Conservation (phyloP, 2,329 filamentous ascomycete species). For the Emmonsiellopsis sp. region DNA sequence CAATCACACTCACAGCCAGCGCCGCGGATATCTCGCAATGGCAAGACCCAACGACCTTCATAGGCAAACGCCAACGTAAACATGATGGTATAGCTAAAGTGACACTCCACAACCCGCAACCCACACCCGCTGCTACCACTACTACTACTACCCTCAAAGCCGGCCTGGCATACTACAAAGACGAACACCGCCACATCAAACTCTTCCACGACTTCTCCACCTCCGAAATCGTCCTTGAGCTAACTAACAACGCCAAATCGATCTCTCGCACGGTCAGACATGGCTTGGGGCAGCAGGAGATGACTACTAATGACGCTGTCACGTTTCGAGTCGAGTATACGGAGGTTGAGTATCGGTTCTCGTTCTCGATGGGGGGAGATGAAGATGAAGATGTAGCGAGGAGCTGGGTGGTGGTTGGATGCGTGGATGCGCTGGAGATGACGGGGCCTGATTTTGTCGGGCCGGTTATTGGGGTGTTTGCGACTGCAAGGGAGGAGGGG, state of each 20-base stretch:
- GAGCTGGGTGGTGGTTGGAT: slow-evolving; percentile 6
- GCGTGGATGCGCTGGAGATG: slow-evolving; percentile 21
- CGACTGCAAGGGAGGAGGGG: slow-evolving; percentile 7
- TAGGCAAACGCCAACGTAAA: slow-evolving; percentile 18
- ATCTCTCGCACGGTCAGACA: slow-evolving; percentile 6
- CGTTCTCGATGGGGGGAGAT: not conserved
- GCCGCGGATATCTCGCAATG: slow-evolving; percentile 12
- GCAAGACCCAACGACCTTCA: slow-evolving; percentile 15
- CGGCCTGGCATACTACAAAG: slow-evolving; percentile 16
- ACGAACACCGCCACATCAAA: slow-evolving; percentile 16
- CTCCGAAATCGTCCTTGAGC: slow-evolving; percentile 10
- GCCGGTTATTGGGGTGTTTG: slow-evolving; percentile 24
- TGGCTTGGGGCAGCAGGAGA: not conserved
- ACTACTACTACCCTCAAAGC: slow-evolving; percentile 2
- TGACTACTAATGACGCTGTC: not conserved
- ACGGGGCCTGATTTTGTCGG: slow-evolving; percentile 26
- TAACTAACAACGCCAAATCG: slow-evolving; percentile 13
- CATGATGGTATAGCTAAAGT: slow-evolving; percentile 12
- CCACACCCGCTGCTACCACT: not conserved
- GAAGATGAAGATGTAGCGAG: slow-evolving; percentile 6
- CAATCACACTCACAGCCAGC: slow-evolving; percentile 11
- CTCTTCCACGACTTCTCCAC: slow-evolving; percentile 14
- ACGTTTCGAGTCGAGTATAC: slow-evolving; percentile 5
- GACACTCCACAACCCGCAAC: not conserved
- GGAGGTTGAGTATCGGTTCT: slow-evolving; percentile 5